Evolutionary conservation across 75 land plant genomes (phyloP), one percentile per base, ranked within the genome.

Genomic region (Sequoia sempervirens): DNA sequence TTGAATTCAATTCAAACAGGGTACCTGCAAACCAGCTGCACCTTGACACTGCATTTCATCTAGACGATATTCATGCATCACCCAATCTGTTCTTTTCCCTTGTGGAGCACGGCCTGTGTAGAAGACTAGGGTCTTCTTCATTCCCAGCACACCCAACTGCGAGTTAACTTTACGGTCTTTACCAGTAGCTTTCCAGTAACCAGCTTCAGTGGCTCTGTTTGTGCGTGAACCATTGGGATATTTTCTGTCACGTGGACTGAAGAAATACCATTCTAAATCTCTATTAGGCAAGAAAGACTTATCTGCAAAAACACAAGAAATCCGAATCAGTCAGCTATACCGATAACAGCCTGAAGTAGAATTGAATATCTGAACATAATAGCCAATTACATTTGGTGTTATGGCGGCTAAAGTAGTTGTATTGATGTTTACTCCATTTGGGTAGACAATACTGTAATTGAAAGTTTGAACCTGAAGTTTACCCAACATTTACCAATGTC

Each of bases 181-280:
- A 7, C 89, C 89, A 34, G 89, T 88, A 37, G 89, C 89, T 56
- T 86, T 88, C 88, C 88, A 87, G 79, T 85, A 87, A 84, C 88
- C 88, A 75, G 87, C 81, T 64, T 79, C 82, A 37, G 89, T 85
- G 47, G 89, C 89, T 75, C 89, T 58, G 54, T 87, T 87, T 20
- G 88, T 86, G 32, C 89, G 53, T 12, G 88, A 53, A 23, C 88
- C 88, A 85, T 86, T 87, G 30, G 88, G 88, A 72, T 87, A 87
- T 78, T 87, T 87, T 69, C 82, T 86, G 58, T 87, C 88, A 17
- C 88, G 73, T 5, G 88, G 83, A 47, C 88, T 86, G 85, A 88
- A 88, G 66, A 88, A 86, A 41, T 58, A 86, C 88, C 89, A 88
- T 46, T 88, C 89, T 66, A 84, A 28, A 85, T 84, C 82, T 38